These are phyloP conservation scores for Penicillium sp. DNA, from an alignment of 2,329 filamentous ascomycete species.

Conservation along the genomic window DNA sequence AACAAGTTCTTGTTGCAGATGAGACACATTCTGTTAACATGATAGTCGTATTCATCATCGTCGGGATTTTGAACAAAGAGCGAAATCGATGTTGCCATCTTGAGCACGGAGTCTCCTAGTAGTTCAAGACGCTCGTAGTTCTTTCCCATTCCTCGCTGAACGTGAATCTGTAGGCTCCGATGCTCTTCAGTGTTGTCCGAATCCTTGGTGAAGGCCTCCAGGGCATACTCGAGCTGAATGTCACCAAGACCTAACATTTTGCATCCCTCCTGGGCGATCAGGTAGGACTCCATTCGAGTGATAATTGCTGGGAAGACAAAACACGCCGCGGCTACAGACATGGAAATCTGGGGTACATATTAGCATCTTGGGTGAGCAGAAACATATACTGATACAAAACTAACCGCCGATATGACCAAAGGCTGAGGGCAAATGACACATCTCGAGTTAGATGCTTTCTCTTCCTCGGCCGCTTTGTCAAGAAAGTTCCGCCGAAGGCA, in stretches of 20 bases:
- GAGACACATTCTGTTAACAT: slow-evolving; percentile 86
- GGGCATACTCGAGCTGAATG: slow-evolving; percentile 66
- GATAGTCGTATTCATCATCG: slow-evolving; percentile 80
- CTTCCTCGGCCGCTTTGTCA: slow-evolving; percentile 61
- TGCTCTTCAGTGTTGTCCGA: slow-evolving; percentile 80
- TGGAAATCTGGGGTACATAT: slow-evolving; percentile 57
- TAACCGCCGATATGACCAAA: slow-evolving; percentile 71
- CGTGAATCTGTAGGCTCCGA: slow-evolving; percentile 65
- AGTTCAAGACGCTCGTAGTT: slow-evolving; percentile 97
- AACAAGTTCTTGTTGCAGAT: slow-evolving; percentile 91
- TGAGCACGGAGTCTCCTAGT: slow-evolving; percentile 88
- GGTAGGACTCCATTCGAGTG: slow-evolving; percentile 74
- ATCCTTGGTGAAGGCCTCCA: slow-evolving; percentile 92
- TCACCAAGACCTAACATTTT: slow-evolving; percentile 60
- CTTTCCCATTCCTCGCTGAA: slow-evolving; percentile 81
- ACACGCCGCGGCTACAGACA: slow-evolving; percentile 68
- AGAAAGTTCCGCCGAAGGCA: slow-evolving; percentile 80
- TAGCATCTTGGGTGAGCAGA: not conserved
- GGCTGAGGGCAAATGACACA: slow-evolving; percentile 77
- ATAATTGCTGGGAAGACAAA: slow-evolving; percentile 81
- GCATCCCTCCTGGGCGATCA: slow-evolving; percentile 78
- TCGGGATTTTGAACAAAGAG: slow-evolving; percentile 75
- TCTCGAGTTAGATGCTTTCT: slow-evolving; percentile 45
- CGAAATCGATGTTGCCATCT: slow-evolving; percentile 91
- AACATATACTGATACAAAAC: slow-evolving; percentile 32